Evolutionary conservation across 495 filamentous ascomycete genomes (phyloP), one percentile per base, ranked within the genome.

Genomic region (Viridothelium virens): DNA sequence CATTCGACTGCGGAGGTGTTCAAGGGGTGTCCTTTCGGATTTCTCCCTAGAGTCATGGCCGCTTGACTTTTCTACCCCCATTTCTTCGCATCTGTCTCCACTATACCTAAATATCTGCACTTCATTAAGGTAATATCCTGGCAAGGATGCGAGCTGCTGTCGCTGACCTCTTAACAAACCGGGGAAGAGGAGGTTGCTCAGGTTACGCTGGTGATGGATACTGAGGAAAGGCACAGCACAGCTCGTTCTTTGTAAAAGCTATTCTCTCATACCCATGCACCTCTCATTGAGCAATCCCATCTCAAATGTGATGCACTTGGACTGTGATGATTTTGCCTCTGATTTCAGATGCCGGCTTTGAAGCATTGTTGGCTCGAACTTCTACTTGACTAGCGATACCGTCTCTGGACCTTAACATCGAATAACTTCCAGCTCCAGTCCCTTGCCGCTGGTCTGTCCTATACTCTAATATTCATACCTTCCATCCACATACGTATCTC

Each of bases 91-190:
- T 59, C 6, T 36, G 53, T 59, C 31, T 59, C 53, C 53, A 59
- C 31, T 59, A 59, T 59, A 59, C 53, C 53, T 59, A 59, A 7
- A 59, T 59, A 59, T 59, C 14, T 59, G 53, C 18, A 18, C 53
- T 59, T 59, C 31, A 36, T 36, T 31, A 36, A 5, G 48, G 16
- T 59, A 59, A 59, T 59, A 33, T 34, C 11, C 53, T 34, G 53
- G 25, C 18, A 59, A 59, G 53, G 53, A 36, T 10, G 2, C 53
- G 31, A 59, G 53, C 53, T 36, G 31, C 31, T 59, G 53, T 59
- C 31, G 18, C 9, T 14, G 62, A 98, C 62, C 81, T 87, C 68
- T 97, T 31, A 74, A 61, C 67, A 97, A 92, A 2, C 87, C 90
- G 71, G 92, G 87, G 63, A 84, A 87, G 47, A 97, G 67, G 9